Evolutionary conservation across 805 yeast genomes (phyloP), one percentile per base, ranked within the genome.

Genomic region (Tetrapisispora taiwanensis): DNA sequence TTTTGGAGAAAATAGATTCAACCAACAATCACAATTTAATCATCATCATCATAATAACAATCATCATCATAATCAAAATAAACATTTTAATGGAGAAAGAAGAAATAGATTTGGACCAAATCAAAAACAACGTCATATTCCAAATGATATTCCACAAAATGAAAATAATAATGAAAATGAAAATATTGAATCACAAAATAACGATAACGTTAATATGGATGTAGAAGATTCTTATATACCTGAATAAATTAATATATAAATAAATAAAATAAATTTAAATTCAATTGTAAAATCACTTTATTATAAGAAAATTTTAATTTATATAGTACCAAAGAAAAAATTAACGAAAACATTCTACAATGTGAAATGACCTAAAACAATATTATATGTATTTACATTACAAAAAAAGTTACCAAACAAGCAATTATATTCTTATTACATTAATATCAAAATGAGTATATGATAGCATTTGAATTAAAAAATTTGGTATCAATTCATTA

Each of bases 101-200:
- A 36, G 56, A 43, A 39, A 43, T 30, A 31, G 52, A 49, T 42
- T 40, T 38, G 28, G 45, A 42, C 38, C 44, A 44, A n/a, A 19
- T 30, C 51, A 46, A 12, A 48, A 36, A 36, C 39, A 36, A 36
- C 39, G 30, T 27, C 40, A 37, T 17, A 10, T 27, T 4, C 40
- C 22, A 10, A 26, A 8, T 18, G 32, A 28, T n/a, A 10, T 17
- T 22, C 14, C 17, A 13, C 27, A 24, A 44, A 41, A 26, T 41
- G 17, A 15, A 14, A 26, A 14, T 17, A 30, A 42, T 4, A 24
- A 22, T 7, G 30, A 19, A 22, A 20, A 18, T 31, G 43, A 39
- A 17, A 30, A 34, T 35, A 20, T 26, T 12, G 26, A 10, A n/a
- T 15, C 30, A 24, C 33, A 37, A 27, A 28, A 18, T 27, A 28